Conservation (phyloP, 306 rosid genomes). For the Castanospermum australe region DNA sequence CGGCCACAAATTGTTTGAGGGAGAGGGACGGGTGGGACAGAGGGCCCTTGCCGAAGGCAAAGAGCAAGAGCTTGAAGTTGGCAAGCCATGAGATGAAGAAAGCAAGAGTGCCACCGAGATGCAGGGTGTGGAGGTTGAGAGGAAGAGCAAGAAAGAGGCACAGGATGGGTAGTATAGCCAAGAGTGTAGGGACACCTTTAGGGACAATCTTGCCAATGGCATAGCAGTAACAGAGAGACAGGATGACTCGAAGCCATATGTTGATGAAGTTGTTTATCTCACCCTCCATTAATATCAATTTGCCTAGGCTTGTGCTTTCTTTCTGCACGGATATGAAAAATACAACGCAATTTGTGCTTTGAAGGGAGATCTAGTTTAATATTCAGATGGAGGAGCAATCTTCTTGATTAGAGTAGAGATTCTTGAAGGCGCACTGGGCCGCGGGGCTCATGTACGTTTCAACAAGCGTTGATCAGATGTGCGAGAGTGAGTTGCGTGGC, state of each 20-base stretch:
- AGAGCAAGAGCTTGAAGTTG: conserved; percentile 42
- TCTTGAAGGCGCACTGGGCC: no score
- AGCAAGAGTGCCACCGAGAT: conserved; percentile 33
- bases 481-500: no score
- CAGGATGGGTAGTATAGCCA: conserved; percentile 20
- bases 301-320: not conserved
- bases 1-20: conserved; percentile 37
- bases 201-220: conserved; percentile 17
- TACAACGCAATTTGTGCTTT: no score
- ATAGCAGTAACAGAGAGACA: conserved; percentile 32
- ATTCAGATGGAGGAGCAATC: no score
- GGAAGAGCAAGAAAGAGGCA: conserved; percentile 34
- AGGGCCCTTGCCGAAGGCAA: conserved; percentile 45
- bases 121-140: conserved; percentile 26
- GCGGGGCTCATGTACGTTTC: no score
- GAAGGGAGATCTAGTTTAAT: not conserved
- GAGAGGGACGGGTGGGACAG: conserved; percentile 38
- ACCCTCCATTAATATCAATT: conserved; percentile 25
- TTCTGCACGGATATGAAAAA: not conserved
- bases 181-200: conserved; percentile 6
- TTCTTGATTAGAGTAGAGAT: no score
- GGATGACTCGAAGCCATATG: conserved; percentile 33
- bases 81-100: conserved; percentile 51
- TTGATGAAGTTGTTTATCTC: conserved; percentile 34
- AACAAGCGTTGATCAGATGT: no score